A percentile compares a stretch with the other conserved stretches of the same genome.
Evolutionary conservation across 148 eudicot genomes (phyloP).

Genomic region (Cornus suecica): DNA sequence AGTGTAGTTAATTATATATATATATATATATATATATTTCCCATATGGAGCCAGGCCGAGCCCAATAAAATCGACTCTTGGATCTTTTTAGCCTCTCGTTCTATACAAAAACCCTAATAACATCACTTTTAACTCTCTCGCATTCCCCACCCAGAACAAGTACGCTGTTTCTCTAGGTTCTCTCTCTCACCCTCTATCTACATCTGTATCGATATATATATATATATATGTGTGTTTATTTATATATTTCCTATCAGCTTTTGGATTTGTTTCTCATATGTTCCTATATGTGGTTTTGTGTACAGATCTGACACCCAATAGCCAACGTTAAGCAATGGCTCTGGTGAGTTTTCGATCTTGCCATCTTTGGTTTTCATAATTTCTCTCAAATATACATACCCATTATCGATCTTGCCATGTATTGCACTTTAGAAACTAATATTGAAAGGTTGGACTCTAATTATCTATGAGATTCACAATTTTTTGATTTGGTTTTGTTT

Average conservation of each 20-base stretch:
- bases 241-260: no score
- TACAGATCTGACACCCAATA: neutral
- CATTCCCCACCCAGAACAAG: neutral
- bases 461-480: no score
- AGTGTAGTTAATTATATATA: no score
- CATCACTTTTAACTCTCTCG: neutral
- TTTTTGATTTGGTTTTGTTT: neutral
- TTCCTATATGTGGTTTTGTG: neutral
- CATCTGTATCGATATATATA: no score
- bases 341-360: neutral
- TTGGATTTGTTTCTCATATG: neutral
- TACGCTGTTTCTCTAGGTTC: neutral
- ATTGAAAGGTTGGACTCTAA: no score
- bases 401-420: neutral
- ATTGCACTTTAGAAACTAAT: neutral
- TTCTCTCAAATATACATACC: no score
- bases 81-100: neutral
- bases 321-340: conserved; percentile 1
- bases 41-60: no score
- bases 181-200: no score
- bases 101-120: neutral
- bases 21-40: no score
- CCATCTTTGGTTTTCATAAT: neutral
- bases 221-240: no score
- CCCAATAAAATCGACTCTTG: no score